Evolutionary conservation across 768 basidiomycete genomes (phyloP).

Genomic region (Calocybe cyanea): DNA sequence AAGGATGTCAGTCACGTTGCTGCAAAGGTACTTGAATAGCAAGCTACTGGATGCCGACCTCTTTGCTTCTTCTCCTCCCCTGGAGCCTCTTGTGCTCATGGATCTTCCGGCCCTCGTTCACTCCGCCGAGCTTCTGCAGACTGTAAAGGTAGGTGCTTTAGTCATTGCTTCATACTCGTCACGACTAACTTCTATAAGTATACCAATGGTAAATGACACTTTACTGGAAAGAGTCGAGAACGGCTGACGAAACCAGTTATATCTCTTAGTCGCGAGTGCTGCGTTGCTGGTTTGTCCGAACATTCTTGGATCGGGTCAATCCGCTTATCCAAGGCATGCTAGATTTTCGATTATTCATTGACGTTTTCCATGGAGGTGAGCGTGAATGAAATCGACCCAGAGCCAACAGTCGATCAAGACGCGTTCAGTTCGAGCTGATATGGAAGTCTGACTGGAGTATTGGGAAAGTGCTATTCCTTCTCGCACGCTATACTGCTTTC

Average conservation of each 20-base stretch:
- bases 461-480: conserved; percentile 3
- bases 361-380: not conserved
- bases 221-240: not conserved
- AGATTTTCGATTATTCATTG: not conserved
- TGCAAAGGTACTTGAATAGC: no score
- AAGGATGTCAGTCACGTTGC: no score
- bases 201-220: not conserved
- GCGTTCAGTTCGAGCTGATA: not conserved
- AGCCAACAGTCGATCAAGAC: not conserved
- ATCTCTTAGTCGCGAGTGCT: not conserved
- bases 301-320: no score
- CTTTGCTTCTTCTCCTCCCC: no score
- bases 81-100: not conserved
- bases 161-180: not conserved
- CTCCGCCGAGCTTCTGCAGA: not conserved
- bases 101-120: not conserved
- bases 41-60: no score
- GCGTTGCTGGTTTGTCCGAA: not conserved
- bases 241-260: not conserved
- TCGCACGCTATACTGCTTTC: conserved; percentile 1
- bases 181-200: not conserved
- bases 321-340: not conserved
- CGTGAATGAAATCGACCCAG: not conserved
- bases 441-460: conserved; percentile 1
- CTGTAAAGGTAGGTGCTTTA: not conserved